Conservation (phyloP, 768 basidiomycete species). For the Dendrothele bispora region DNA sequence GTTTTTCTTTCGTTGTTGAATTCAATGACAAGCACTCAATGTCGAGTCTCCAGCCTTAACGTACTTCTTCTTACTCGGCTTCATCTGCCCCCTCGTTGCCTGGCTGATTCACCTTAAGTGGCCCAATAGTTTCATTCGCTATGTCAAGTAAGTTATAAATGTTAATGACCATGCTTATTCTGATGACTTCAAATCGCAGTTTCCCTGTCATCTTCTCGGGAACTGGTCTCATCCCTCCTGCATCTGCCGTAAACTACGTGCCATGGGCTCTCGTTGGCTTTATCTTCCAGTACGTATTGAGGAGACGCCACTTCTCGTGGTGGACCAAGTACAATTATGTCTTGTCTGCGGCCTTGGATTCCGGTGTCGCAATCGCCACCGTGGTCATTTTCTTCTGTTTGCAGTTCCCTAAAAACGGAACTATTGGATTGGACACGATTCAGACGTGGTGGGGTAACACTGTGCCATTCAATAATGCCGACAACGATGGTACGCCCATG, state of each 20-base stretch:
- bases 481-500: too few species aligned
- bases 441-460: conserved; percentile 76
- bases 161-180: too few species aligned
- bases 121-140: conserved; percentile 61
- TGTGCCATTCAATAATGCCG: too few species aligned
- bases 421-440: conserved; percentile 53
- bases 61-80: conserved; percentile 79
- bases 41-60: conserved; percentile 41
- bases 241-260: conserved; percentile 66
- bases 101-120: conserved; percentile 58
- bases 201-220: conserved; percentile 64
- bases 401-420: conserved; percentile 63
- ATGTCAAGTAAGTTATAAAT: conserved; percentile 68
- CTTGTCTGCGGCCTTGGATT: conserved; percentile 54
- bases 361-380: conserved; percentile 47
- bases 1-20: conserved; percentile 5
- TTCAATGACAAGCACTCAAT: conserved; percentile 14
- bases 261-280: conserved; percentile 67
- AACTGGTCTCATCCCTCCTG: conserved; percentile 62
- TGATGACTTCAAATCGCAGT: conserved; percentile 17
- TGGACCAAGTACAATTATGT: conserved; percentile 72
- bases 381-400: conserved; percentile 52
- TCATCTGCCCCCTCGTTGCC: conserved; percentile 54
- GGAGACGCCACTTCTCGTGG: conserved; percentile 61
- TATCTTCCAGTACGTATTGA: conserved; percentile 62